These are phyloP conservation scores for Aspergillus sp. DNA, from an alignment of 2,329 filamentous ascomycete species.

Conservation along the genomic window DNA sequence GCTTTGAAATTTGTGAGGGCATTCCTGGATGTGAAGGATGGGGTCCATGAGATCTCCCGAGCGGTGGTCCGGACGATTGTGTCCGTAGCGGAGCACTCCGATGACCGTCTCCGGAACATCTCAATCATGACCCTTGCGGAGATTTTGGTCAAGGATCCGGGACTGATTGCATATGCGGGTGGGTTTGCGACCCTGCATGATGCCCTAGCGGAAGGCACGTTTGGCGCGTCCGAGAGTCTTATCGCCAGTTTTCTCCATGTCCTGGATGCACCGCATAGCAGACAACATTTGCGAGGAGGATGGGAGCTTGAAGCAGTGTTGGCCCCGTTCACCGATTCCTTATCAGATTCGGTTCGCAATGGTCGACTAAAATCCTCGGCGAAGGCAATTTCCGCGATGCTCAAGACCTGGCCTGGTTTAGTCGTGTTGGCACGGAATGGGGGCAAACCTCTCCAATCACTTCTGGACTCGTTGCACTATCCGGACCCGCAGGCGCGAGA, in stretches of 20 bases:
- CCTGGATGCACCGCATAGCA: conserved; percentile 76
- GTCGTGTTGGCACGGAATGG: conserved; percentile 86
- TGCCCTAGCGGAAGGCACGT: conserved; percentile 83
- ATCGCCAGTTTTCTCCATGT: conserved; percentile 86
- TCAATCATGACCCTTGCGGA: conserved; percentile 91
- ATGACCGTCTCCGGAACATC: conserved; percentile 84
- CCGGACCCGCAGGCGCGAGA: conserved; percentile 61
- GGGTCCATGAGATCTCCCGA: conserved; percentile 80
- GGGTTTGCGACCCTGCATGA: conserved; percentile 88
- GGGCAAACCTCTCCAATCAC: conserved; percentile 77
- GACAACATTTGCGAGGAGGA: conserved; percentile 80
- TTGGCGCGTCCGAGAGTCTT: conserved; percentile 88
- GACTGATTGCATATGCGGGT: conserved; percentile 75
- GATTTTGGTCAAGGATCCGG: conserved; percentile 82
- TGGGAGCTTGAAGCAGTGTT: conserved; percentile 88
- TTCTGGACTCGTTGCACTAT: conserved; percentile 66
- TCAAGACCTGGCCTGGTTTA: conserved; percentile 92
- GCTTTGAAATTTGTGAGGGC: conserved; percentile 93
- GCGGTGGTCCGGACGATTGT: conserved; percentile 86
- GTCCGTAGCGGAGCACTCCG: conserved; percentile 80
- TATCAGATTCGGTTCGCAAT: conserved; percentile 55
- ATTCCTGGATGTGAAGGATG: conserved; percentile 93
- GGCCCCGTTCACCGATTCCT: conserved; percentile 86
- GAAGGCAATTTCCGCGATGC: conserved; percentile 83
- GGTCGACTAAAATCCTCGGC: conserved; percentile 79